Conservation (phyloP, 2,329 filamentous ascomycete species). For the Microsporum canis region DNA sequence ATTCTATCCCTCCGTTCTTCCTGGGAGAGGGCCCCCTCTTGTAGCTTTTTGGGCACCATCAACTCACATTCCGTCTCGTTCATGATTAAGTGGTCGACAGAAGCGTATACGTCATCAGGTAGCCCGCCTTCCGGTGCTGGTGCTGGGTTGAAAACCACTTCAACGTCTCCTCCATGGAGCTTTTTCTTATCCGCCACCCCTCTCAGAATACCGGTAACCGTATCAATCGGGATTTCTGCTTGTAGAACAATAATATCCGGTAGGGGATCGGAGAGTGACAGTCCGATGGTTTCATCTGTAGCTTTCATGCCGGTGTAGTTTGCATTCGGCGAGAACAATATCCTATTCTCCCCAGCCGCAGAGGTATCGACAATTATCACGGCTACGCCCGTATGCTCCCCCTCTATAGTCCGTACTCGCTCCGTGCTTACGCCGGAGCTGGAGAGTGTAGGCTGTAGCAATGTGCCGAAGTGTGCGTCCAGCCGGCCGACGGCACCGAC, state of each 20-base stretch:
- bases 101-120: conserved; percentile 53
- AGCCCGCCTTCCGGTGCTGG: conserved; percentile 65
- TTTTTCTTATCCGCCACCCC: conserved; percentile 24
- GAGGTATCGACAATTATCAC: conserved; percentile 65
- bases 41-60: conserved; percentile 44
- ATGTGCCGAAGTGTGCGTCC: conserved; percentile 51
- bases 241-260: conserved; percentile 63
- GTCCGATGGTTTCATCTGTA: conserved; percentile 28
- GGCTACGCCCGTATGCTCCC: conserved; percentile 55
- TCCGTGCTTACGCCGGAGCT: conserved; percentile 52
- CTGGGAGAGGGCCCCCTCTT: conserved; percentile 23
- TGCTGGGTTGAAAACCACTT: conserved; percentile 75
- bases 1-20: conserved; percentile 45
- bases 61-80: conserved; percentile 84
- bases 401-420: conserved; percentile 38
- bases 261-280: conserved; percentile 27
- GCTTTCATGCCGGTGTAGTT: conserved; percentile 44
- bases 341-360: conserved; percentile 60
- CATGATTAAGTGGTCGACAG: conserved; percentile 67
- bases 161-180: conserved; percentile 39
- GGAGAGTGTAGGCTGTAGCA: conserved; percentile 48
- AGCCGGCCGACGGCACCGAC: conserved; percentile 55
- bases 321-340: conserved; percentile 60
- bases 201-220: conserved; percentile 50
- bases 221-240: conserved; percentile 61